These are phyloP conservation scores for Candida koratica DNA, from an alignment of 805 yeast genomes.

Conservation along the genomic window DNA sequence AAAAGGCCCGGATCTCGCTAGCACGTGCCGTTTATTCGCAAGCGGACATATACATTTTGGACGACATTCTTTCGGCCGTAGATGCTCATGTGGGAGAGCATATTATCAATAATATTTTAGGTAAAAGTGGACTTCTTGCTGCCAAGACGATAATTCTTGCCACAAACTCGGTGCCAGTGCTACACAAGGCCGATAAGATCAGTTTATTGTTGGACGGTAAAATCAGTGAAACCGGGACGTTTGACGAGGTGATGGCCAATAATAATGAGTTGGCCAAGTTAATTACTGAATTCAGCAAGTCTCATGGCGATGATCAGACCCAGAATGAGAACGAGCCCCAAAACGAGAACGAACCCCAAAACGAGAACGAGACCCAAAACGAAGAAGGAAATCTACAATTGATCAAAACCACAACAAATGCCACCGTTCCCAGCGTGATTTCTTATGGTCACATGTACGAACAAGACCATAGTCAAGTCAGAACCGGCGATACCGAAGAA, in stretches of 20 bases:
- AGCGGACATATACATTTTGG: slow-evolving; percentile 38
- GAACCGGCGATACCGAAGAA: slow-evolving; percentile 24
- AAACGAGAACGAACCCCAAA: slow-evolving; percentile 12
- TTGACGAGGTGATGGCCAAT: slow-evolving; percentile 41
- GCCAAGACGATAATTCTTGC: slow-evolving; percentile 36
- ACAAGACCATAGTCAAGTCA: slow-evolving; percentile 13
- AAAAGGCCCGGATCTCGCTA: slow-evolving; percentile 39
- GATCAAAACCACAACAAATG: slow-evolving; percentile 4
- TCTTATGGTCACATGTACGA: slow-evolving; percentile 32
- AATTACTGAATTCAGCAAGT: slow-evolving; percentile 29
- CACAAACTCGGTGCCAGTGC: slow-evolving; percentile 36
- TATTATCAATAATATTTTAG: slow-evolving; percentile 29
- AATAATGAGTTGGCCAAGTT: slow-evolving; percentile 32
- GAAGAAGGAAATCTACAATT: slow-evolving; percentile 6
- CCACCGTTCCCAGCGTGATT: slow-evolving; percentile 27
- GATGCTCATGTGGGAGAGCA: slow-evolving; percentile 41
- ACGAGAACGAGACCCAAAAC: slow-evolving; percentile 15
- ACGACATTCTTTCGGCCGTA: slow-evolving; percentile 42
- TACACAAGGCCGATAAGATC: slow-evolving; percentile 33
- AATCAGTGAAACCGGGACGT: slow-evolving; percentile 44
- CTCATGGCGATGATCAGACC: slow-evolving; percentile 14
- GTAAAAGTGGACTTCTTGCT: slow-evolving; percentile 29
- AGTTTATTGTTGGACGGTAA: slow-evolving; percentile 27
- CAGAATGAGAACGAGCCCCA: slow-evolving; percentile 24
- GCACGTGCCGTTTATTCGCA: slow-evolving; percentile 42